phyloP scores from a whole-genome alignment of 345 rosid species.

The Turnera subulata region DNA sequence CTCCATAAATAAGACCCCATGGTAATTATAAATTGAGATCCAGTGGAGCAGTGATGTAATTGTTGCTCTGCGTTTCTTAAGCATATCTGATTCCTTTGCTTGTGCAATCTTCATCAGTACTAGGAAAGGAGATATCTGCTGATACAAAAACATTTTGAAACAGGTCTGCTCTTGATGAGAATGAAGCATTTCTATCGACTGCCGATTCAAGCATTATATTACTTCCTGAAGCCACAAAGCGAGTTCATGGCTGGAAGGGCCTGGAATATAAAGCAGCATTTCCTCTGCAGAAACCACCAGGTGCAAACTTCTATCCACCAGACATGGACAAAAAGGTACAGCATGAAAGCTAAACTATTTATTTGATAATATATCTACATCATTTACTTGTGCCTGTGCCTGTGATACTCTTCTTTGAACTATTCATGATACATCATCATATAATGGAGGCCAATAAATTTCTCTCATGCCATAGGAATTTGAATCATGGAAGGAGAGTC shows the following conservation, averaged over 20 bases:
- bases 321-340: constrained; percentile 90
- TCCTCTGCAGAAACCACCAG: constrained; percentile 77
- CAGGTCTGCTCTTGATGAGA: constrained; percentile 96
- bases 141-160: constrained; percentile 13
- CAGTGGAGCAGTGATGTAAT: too few relatives aligned
- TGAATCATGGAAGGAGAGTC: constrained; percentile 53
- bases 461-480: constrained; percentile 56
- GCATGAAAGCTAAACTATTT: not conserved
- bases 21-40: too few relatives aligned
- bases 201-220: constrained; percentile 78
- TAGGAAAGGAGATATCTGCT: not conserved
- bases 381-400: not conserved
- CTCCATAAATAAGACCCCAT: too few relatives aligned
- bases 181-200: constrained; percentile 78
- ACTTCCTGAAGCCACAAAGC: constrained; percentile 60
- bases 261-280: constrained; percentile 77
- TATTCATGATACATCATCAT: constrained; percentile 1
- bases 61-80: too few relatives aligned
- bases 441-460: constrained; percentile 9
- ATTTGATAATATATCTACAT: constrained; percentile 2
- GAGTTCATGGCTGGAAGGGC: constrained; percentile 83
- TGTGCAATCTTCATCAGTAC: too few relatives aligned
- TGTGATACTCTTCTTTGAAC: not conserved
- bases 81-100: too few relatives aligned
- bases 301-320: constrained; percentile 93